A percentile compares a stretch with the other conserved stretches of the same genome.
Evolutionary conservation across 2,329 filamentous ascomycete species (phyloP).

Genomic region (Cordyceps javanica): DNA sequence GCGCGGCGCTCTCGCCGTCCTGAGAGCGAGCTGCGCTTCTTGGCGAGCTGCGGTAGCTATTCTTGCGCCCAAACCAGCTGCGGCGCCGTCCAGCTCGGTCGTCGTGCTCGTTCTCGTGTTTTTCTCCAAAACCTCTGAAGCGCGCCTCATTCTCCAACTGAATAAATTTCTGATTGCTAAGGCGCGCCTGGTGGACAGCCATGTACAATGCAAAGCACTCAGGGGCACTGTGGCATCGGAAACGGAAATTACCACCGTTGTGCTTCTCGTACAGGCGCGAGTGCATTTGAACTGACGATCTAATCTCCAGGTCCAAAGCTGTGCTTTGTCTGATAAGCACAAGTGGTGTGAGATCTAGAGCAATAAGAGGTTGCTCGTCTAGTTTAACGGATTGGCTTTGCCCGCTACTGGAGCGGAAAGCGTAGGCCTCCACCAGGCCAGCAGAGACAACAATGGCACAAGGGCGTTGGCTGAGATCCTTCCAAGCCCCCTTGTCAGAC

Average conservation of each 20-base stretch:
- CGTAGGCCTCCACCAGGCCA: conserved; percentile 53
- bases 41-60: conserved; percentile 58
- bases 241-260: conserved; percentile 74
- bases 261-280: conserved; percentile 60
- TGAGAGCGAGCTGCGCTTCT: conserved; percentile 61
- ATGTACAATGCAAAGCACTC: conserved; percentile 81
- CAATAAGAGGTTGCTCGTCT: conserved; percentile 43
- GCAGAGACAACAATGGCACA: conserved; percentile 52
- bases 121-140: conserved; percentile 66
- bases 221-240: conserved; percentile 68
- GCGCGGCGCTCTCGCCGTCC: conserved; percentile 64
- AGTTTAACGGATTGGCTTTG: conserved; percentile 21
- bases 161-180: conserved; percentile 88
- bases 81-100: conserved; percentile 42
- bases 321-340: conserved; percentile 88
- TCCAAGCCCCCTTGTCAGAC: conserved; percentile 57
- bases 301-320: conserved; percentile 87
- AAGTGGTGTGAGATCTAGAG: conserved; percentile 82
- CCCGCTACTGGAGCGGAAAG: conserved; percentile 28
- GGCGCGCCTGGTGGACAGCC: conserved; percentile 79
- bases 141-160: conserved; percentile 59
- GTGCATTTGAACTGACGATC: conserved; percentile 70
- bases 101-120: conserved; percentile 41
- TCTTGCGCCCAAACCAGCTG: conserved; percentile 57
- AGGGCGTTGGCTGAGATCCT: conserved; percentile 45